Conservation (phyloP, 495 filamentous ascomycete genomes). For the Choiromyces venosus region DNA sequence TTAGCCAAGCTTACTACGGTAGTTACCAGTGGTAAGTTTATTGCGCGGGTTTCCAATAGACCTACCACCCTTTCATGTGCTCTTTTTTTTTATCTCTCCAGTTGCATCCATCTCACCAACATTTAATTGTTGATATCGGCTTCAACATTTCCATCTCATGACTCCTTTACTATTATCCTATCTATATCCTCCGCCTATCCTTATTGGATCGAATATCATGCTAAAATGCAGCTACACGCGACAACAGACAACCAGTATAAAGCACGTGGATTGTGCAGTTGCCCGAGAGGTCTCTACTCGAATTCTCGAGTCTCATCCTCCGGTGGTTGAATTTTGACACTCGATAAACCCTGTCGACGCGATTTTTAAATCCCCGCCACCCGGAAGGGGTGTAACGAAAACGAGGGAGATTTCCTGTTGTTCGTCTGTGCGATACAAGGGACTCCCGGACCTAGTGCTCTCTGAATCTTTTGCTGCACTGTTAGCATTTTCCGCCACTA, state of each 20-base stretch:
- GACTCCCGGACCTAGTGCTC: neutral
- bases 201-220: neutral
- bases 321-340: neutral
- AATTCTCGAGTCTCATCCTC: neutral
- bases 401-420: conserved; percentile 15
- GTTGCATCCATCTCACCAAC: neutral
- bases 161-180: neutral
- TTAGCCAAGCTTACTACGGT: neutral
- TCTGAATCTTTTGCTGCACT: neutral
- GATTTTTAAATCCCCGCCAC: conserved; percentile 11
- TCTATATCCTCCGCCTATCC: neutral
- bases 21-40: neutral
- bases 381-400: conserved; percentile 21
- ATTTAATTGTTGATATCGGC: neutral
- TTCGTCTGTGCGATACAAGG: conserved; percentile 15
- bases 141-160: neutral
- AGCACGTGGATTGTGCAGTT: neutral
- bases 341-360: neutral
- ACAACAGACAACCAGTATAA: neutral
- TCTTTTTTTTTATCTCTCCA: neutral
- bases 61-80: neutral
- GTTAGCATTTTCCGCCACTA: neutral
- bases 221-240: neutral
- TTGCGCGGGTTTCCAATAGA: neutral
- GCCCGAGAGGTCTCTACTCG: neutral